These are phyloP conservation scores for Acanthochlamys bracteata DNA, from an alignment of 106 monocot genomes.

Conservation along the genomic window DNA sequence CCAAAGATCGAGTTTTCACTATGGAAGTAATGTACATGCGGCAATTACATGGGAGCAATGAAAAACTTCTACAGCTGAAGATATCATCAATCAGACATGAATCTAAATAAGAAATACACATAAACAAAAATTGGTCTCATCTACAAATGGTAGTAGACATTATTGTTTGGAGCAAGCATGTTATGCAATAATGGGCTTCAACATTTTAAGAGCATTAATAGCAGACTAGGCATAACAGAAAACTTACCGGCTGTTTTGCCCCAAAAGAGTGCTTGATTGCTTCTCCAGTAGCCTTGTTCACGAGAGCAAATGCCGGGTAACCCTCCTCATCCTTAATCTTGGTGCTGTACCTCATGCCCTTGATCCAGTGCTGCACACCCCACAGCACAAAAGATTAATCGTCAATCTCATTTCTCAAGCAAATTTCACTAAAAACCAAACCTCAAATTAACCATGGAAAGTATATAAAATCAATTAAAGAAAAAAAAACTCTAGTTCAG, in stretches of 20 bases:
- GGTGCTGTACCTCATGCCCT: constrained; percentile 58
- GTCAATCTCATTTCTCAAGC: constrained; percentile 3
- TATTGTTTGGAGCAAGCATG: too few relatives aligned
- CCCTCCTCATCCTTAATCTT: constrained; percentile 70
- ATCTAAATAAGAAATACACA: too few relatives aligned
- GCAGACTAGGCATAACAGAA: background rate
- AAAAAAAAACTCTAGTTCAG: too few relatives aligned
- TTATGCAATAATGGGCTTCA: background rate
- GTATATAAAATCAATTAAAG: too few relatives aligned
- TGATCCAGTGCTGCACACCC: constrained; percentile 75
- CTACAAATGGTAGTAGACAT: too few relatives aligned
- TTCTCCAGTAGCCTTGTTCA: constrained; percentile 31
- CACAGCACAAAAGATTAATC: background rate
- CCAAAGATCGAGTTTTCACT: too few relatives aligned
- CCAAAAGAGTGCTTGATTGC: constrained; percentile 35
- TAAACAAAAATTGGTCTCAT: too few relatives aligned
- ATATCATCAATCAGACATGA: too few relatives aligned
- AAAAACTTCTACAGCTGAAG: too few relatives aligned
- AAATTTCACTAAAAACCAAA: background rate
- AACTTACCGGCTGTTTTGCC: constrained; percentile 21
- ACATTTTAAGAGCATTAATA: background rate
- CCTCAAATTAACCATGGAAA: background rate
- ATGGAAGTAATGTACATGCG: too few relatives aligned
- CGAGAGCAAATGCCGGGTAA: constrained; percentile 56
- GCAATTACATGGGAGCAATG: too few relatives aligned